phyloP scores from a whole-genome alignment of 192 early-diverging fungal species.

The Coemansia sp. region DNA sequence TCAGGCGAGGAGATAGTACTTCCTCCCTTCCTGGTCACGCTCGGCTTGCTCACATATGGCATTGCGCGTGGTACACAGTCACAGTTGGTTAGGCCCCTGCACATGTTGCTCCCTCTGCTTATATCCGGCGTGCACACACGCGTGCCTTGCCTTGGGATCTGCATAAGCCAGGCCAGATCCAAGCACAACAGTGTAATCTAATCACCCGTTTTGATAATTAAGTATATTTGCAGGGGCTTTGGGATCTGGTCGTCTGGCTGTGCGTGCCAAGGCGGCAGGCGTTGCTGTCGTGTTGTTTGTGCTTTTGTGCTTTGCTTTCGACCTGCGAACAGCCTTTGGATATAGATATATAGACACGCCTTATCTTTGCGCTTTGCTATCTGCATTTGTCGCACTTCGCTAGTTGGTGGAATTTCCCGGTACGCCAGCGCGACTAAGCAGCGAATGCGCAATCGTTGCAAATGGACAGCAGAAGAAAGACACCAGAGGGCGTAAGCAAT shows the following conservation, averaged over 20 bases:
- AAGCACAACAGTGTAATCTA: background rate
- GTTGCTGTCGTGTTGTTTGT: too few relatives aligned
- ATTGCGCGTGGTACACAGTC: conserved; percentile 10
- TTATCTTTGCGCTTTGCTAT: background rate
- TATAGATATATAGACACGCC: background rate
- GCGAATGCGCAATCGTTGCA: conserved; percentile 15
- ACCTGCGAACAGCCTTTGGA: background rate
- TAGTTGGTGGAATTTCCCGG: conserved; percentile 1
- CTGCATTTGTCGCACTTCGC: conserved; percentile 2
- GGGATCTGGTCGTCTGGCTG: background rate
- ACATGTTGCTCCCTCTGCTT: background rate
- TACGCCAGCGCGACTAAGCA: background rate
- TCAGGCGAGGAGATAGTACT: background rate
- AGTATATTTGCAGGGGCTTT: background rate
- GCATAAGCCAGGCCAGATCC: background rate
- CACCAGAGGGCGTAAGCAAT: background rate
- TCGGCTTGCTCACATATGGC: background rate
- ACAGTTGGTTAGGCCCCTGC: conserved; percentile 1
- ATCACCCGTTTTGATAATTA: background rate
- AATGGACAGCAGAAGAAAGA: conserved; percentile 14
- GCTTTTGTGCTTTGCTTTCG: background rate
- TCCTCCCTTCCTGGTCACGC: background rate
- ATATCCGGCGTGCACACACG: conserved; percentile 1
- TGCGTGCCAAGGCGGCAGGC: background rate
- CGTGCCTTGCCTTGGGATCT: background rate